Evolutionary conservation across 2,329 filamentous ascomycete species (phyloP).

Genomic region (Pleomassaria siparia): DNA sequence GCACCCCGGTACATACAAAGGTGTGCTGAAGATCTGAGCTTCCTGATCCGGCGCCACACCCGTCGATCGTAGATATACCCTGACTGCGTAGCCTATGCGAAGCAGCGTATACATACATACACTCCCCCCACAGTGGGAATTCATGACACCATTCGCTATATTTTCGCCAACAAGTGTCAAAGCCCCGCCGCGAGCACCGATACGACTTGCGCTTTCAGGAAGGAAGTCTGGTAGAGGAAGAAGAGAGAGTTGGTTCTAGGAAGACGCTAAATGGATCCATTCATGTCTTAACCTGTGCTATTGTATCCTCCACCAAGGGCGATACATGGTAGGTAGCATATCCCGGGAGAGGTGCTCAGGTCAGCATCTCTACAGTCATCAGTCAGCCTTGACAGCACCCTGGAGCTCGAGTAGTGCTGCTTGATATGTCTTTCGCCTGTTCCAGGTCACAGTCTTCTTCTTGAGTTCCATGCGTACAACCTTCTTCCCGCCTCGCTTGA

Average conservation of each 20-base stretch:
- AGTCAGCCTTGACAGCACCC: conserved; percentile 53
- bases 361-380: neutral
- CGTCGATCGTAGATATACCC: neutral
- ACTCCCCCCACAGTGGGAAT: too few species aligned
- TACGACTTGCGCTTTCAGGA: neutral
- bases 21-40: neutral
- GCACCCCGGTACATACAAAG: neutral
- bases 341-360: too few species aligned
- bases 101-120: too few species aligned
- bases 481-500: conserved; percentile 49
- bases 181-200: too few species aligned
- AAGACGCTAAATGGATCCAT: too few species aligned
- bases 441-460: conserved; percentile 43
- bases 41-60: conserved; percentile 1
- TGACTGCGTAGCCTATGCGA: neutral
- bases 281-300: too few species aligned
- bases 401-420: conserved; percentile 63
- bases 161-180: too few species aligned
- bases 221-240: neutral
- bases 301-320: too few species aligned
- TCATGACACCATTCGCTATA: too few species aligned
- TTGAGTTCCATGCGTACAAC: conserved; percentile 50
- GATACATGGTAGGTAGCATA: too few species aligned
- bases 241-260: too few species aligned
- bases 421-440: conserved; percentile 48